Conservation (phyloP, 257 asterid species). For the Solanum habrochaites region DNA sequence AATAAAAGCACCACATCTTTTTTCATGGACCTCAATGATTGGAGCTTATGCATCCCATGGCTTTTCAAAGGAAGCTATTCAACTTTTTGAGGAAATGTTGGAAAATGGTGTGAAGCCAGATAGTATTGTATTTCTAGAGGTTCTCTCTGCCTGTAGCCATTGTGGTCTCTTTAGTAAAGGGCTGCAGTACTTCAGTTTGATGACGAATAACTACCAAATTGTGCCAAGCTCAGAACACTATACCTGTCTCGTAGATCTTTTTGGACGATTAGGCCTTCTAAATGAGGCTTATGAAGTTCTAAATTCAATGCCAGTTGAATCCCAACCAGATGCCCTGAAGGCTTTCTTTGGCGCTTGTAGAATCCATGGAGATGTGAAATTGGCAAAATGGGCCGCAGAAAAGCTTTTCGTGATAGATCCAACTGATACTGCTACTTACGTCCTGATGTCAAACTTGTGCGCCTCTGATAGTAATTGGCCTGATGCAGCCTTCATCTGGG, state of each 20-base stretch:
- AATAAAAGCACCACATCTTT: slow-evolving; percentile 14
- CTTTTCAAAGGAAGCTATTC: slow-evolving; percentile 11
- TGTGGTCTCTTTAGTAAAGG: slow-evolving; percentile 23
- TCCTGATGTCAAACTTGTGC: slow-evolving; percentile 14
- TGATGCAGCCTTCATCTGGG: slow-evolving; percentile 13
- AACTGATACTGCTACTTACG: slow-evolving; percentile 9
- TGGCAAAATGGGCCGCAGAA: slow-evolving; percentile 19
- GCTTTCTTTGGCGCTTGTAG: slow-evolving; percentile 26
- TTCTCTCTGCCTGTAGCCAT: slow-evolving; percentile 29
- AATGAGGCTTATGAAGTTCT: slow-evolving; percentile 18
- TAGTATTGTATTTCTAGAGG: slow-evolving; percentile 17
- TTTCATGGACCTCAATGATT: slow-evolving; percentile 28
- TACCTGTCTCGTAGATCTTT: slow-evolving; percentile 24
- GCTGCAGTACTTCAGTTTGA: slow-evolving; percentile 16
- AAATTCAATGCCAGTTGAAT: slow-evolving; percentile 4
- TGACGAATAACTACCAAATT: slow-evolving; percentile 12
- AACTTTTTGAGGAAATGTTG: slow-evolving; percentile 20
- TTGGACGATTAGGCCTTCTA: slow-evolving; percentile 21
- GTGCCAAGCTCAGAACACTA: slow-evolving; percentile 16
- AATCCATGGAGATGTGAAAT: slow-evolving; percentile 12
- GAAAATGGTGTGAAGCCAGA: slow-evolving; percentile 17
- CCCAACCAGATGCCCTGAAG: slow-evolving; percentile 11
- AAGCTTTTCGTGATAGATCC: slow-evolving; percentile 18
- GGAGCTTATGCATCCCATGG: slow-evolving; percentile 29
- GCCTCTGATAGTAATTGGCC: slow-evolving; percentile 18